These are phyloP conservation scores for Turritis glabra DNA, from an alignment of 345 rosid species.

Conservation along the genomic window DNA sequence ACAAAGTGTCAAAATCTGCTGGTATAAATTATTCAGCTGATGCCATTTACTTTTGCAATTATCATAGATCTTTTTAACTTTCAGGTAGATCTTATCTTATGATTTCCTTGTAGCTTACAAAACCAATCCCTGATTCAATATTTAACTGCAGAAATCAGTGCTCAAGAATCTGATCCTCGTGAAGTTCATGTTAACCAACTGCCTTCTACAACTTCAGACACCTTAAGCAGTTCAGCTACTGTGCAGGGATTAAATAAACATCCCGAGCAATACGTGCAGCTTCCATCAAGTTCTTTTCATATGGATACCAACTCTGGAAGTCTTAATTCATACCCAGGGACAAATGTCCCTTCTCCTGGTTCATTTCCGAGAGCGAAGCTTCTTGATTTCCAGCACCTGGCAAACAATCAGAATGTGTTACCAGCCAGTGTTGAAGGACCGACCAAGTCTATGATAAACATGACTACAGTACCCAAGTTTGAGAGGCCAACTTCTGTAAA, in stretches of 20 bases:
- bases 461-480: constrained; percentile 50
- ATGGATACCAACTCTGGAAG: background rate
- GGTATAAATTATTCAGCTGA: constrained; percentile 46
- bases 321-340: background rate
- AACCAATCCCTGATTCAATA: constrained; percentile 42
- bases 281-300: constrained; percentile 44
- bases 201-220: constrained; percentile 43
- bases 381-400: background rate
- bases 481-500: constrained; percentile 49
- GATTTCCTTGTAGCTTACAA: constrained; percentile 38
- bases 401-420: background rate
- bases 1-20: constrained; percentile 24
- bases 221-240: constrained; percentile 44
- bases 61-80: constrained; percentile 42
- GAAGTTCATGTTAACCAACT: constrained; percentile 48
- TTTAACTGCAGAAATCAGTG: constrained; percentile 41
- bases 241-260: constrained; percentile 53
- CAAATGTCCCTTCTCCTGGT: background rate
- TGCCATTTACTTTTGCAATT: constrained; percentile 43
- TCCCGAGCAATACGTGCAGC: constrained; percentile 57
- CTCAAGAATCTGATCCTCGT: constrained; percentile 52
- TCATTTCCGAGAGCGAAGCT: background rate
- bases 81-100: constrained; percentile 42
- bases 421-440: constrained; percentile 40
- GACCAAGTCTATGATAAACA: constrained; percentile 37